phyloP scores from a whole-genome alignment of 495 filamentous ascomycete genomes.

The Xeromyces bisporus region DNA sequence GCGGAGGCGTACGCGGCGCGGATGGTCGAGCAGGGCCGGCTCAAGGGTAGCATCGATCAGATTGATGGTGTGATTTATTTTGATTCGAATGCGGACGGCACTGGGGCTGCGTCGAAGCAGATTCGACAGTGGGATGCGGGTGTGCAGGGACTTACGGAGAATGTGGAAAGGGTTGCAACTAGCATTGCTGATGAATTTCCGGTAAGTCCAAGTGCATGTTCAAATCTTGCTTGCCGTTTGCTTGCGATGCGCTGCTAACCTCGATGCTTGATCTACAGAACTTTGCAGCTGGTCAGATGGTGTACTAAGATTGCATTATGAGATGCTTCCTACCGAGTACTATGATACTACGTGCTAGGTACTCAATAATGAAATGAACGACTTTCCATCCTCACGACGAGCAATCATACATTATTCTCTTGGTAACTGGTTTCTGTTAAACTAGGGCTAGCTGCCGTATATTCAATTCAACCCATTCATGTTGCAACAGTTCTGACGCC shows the following conservation, averaged over 20 bases:
- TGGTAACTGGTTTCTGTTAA: too few species aligned
- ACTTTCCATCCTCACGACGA: too few species aligned
- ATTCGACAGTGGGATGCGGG: slow-evolving; percentile 78
- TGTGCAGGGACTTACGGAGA: slow-evolving; percentile 69
- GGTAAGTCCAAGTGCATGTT: slow-evolving; percentile 10
- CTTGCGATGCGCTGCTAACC: too few species aligned
- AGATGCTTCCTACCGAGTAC: too few species aligned
- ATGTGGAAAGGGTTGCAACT: slow-evolving; percentile 66
- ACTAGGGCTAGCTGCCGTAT: too few species aligned
- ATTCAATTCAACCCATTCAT: too few species aligned
- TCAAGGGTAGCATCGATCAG: slow-evolving; percentile 84
- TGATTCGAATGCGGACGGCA: slow-evolving; percentile 45
- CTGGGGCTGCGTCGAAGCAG: slow-evolving; percentile 37
- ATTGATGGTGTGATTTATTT: slow-evolving; percentile 82
- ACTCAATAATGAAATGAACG: too few species aligned
- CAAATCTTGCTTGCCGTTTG: background rate
- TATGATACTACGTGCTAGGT: too few species aligned
- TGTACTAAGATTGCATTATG: background rate
- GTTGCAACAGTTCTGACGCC: too few species aligned
- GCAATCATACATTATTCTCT: too few species aligned
- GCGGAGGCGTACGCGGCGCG: slow-evolving; percentile 82
- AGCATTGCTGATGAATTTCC: slow-evolving; percentile 26
- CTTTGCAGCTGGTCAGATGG: slow-evolving; percentile 1
- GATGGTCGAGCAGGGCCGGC: slow-evolving; percentile 88
- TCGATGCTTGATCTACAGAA: background rate